Evolutionary conservation across 163 green algal genomes (phyloP), one percentile per base, ranked within the genome.

Genomic region (Scenedesmus sp.): DNA sequence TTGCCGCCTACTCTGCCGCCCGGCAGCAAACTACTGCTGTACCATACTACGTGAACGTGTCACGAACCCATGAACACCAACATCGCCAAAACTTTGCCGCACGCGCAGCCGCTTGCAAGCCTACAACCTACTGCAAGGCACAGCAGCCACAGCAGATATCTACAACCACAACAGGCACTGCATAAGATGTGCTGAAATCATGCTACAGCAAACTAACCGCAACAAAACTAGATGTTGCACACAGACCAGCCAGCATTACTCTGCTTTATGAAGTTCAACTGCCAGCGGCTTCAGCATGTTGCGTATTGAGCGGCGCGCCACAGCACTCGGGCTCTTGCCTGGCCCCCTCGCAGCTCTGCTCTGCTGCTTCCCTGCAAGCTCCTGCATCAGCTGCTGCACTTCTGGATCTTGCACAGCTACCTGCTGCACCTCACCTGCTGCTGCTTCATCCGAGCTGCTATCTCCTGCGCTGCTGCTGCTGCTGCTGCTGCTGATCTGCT

Each of bases 221-320:
- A 46, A 1, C 34, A 46, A 1, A 0, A 46, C 34, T 46, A 46
- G 34, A 46, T 46, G 34, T 46, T 46, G 34, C 34, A 46, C 34
- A 46, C 0, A 52, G 56, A 8, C 73, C 5, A 46, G 5, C 12
- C 10, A 46, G 18, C 26, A 26, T 57, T 18, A 83, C 74, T 55
- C 26, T 83, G 74, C 26, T 18, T 23, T 4, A 10, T 57, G 26
- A 5, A 56, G 52, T 5, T 9, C 87, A 0, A 81, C 10, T 8
- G 87, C 87, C 23, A 91, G 12, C 9, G 87, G 87, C 54, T 91
- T 91, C 55, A 91, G 76, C 87, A 91, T 79, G 56, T 52, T 46
- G 16, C 76, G 66, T 34, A 91, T 91, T 1, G 74, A 87, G 4
- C 87, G 74, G 2, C 87, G 81, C 0, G 76, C 83, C 16, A 70